Evolutionary conservation across 1,284 basidiomycete genomes (phyloP), one percentile per base, ranked within the genome.

Genomic region (Pisolithus thermaeus): DNA sequence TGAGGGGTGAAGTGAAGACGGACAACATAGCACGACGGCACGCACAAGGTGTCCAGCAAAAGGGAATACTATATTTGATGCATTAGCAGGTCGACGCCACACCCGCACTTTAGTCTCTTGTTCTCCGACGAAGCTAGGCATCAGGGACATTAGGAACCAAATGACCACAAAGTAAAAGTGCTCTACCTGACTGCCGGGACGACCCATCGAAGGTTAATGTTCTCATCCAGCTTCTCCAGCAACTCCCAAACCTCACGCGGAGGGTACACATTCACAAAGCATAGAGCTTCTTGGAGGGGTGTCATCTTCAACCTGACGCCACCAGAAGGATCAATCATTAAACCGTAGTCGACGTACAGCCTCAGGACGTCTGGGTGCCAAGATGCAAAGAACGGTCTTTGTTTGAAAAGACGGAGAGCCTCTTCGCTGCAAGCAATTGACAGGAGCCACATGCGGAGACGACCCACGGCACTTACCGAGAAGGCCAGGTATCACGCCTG

Each of bases 291-390:
- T 59, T 79, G 78, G 14, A 83, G 53, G 3, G 73, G 74, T 1
- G 79, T 46, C 77, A 78, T 87, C 66, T 88, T 90, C 44, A 90
- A 74, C 46, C 62, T 70, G 9, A 81, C 73, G 3, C 68, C 68
- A 1, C 71, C 70, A 20, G 56, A 52, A 1, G 61, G 41, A 45
- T 66, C 64, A 20, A 72, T 47, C 7, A 64, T 65, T 6, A 92
- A 70, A 4, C 78, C 88, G 57, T 83, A 78, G 18, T 83, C 73
- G 35, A 92, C 70, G 64, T 92, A 94, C 4, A 76, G 57, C 14
- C 78, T 70, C 32, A 96, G 76, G 3, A 83, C 83, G 0, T 73
- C 76, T 0, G 81, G 77, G 61, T 93, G 75, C 91, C 92, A 95
- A 1, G 73, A 69, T 5, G 65, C 59, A 66, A 92, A 95, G 74